These are phyloP conservation scores for Sporothrix phasma DNA, from an alignment of 2,329 filamentous ascomycete species.

Conservation along the genomic window DNA sequence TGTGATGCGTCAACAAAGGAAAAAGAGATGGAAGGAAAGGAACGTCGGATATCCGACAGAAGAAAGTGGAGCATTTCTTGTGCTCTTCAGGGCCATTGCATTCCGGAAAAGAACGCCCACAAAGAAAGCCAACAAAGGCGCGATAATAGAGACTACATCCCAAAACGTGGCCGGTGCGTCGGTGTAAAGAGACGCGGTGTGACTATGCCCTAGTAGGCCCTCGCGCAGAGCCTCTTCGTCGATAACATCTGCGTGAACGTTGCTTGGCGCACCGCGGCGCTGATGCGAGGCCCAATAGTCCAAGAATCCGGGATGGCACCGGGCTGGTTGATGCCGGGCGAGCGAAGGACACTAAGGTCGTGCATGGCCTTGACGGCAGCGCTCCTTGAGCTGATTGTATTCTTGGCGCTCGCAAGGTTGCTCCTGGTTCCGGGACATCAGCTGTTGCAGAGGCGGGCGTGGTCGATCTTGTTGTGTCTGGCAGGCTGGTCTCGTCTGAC, in stretches of 20 bases:
- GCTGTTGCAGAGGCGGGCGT: not conserved
- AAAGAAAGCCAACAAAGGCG: not conserved
- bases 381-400: not conserved
- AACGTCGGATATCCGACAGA: not conserved
- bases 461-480: not conserved
- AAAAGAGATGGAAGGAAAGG: not conserved
- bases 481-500: not conserved
- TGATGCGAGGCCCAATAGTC: constrained; percentile 42
- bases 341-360: constrained; percentile 33
- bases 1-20: constrained; percentile 7
- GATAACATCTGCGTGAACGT: constrained; percentile 47
- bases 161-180: not conserved
- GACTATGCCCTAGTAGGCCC: constrained; percentile 37
- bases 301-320: constrained; percentile 65
- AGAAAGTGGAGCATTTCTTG: not conserved
- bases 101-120: not conserved
- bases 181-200: not conserved
- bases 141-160: not conserved
- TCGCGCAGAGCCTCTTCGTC: constrained; percentile 53
- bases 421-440: not conserved
- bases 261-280: constrained; percentile 43
- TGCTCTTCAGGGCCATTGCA: not conserved
- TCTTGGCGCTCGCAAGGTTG: not conserved
- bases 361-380: constrained; percentile 21
- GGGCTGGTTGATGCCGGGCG: constrained; percentile 68